Evolutionary conservation across 345 rosid species (phyloP), one percentile per base, ranked within the genome.

Genomic region (Salix caprea): DNA sequence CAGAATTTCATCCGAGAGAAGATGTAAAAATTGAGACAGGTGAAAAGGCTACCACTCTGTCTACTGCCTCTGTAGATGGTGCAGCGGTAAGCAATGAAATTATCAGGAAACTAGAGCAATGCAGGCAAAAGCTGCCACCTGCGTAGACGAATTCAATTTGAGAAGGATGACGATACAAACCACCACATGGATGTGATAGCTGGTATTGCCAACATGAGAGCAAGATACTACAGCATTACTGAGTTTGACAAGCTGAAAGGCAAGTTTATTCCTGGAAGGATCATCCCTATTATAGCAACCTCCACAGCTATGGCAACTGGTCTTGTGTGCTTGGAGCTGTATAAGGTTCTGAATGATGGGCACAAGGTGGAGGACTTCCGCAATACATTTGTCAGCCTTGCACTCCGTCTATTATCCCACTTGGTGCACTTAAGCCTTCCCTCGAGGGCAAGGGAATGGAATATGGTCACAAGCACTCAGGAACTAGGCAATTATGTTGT

Each of bases 131-230:
- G 69, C 84, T 96, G 77, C 81, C 85, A 34, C 83, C 90, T 0
- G 91, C 84, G 9, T 92, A 85, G 87, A 88, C 93, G 97, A 52
- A 88, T 96, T 84, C 97, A 96, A 72, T 96, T 96, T 78, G 98
- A 96, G 87, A 96, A 94, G 99, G 99, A 94, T 76, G 99, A 96
- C 70, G 97, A 96, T 76, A 89, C 97, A 50, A 94, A 96, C 87
- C 90, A 90, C 81, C 99, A 96, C 86, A 94, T 96, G 98, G 99
- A 96, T 84, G 65, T 94, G 86, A 96, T 96, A 67, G 95, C 97
- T 69, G 99, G 89, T 64, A 91, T 96, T 50, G 99, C 99, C 42
- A 96, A 96, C 87, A 96, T 96, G 99, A 94, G 99, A 86, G 99
- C 99, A 60, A 94, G 97, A 78, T 94, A 96, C 89, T 96, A 94